A percentile compares a stretch with the other conserved stretches of the same genome.
Conservation (phyloP, 352 stramenopile genomes). For the Phytophthora idaei region DNA sequence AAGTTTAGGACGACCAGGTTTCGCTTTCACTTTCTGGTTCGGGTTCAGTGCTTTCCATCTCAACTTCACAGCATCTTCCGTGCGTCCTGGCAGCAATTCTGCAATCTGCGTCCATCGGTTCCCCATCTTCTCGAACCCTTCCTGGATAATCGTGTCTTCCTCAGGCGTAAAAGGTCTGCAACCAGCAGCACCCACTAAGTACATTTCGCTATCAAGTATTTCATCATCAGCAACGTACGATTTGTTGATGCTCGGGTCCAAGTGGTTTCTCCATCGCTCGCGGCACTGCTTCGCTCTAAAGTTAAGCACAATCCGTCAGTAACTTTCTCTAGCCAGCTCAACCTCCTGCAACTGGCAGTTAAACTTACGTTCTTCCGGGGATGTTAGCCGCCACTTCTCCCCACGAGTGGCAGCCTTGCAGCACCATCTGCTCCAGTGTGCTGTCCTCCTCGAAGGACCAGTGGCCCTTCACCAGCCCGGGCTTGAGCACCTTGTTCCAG, state of each 20-base stretch:
- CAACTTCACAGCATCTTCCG: conserved; percentile 90
- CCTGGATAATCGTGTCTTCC: conserved; percentile 94
- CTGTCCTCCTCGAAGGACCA: conserved; percentile 93
- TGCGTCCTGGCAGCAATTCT: conserved; percentile 81
- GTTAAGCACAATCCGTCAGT: conserved; percentile 21
- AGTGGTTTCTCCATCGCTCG: conserved; percentile 96
- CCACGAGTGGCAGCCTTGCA: conserved; percentile 76
- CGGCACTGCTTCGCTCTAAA: conserved; percentile 94
- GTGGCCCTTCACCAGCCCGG: conserved; percentile 91
- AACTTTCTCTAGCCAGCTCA: no score
- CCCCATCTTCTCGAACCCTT: conserved; percentile 89
- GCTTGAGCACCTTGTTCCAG: conserved; percentile 91
- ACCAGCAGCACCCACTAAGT: conserved; percentile 5
- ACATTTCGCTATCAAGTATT: neutral
- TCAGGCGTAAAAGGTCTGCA: conserved; percentile 81
- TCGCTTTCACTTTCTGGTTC: conserved; percentile 62
- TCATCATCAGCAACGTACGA: conserved; percentile 38
- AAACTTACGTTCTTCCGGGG: conserved; percentile 59
- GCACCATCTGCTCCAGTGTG: conserved; percentile 84
- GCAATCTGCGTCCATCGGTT: conserved; percentile 96
- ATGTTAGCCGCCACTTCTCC: conserved; percentile 66
- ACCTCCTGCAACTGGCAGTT: neutral
- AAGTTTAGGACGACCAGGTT: conserved; percentile 62
- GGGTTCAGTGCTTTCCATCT: conserved; percentile 80
- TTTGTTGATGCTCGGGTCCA: conserved; percentile 94